Evolutionary conservation across 371 early-diverging fungal genomes (phyloP).

Genomic region (Circinella umbellata): DNA sequence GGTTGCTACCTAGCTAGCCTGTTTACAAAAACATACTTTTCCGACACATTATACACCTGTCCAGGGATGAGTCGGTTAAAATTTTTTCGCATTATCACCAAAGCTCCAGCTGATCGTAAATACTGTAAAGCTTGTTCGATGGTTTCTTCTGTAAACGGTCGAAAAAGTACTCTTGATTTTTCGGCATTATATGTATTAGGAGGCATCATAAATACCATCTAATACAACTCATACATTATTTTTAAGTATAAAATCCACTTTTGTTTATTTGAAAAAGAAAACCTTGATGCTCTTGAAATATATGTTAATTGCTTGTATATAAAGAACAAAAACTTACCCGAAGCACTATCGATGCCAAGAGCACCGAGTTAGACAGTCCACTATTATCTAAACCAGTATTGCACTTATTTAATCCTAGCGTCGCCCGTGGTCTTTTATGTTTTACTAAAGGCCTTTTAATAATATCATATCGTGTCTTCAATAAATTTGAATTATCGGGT

Average conservation of each 20-base stretch:
- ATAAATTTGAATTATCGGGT: not conserved
- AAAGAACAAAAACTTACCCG: constrained; percentile 3
- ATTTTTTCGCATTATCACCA: not conserved
- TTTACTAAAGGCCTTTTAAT: not conserved
- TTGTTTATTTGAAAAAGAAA: too few relatives aligned
- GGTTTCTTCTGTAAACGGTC: not conserved
- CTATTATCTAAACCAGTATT: too few relatives aligned
- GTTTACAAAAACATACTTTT: constrained; percentile 11
- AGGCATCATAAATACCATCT: constrained; percentile 17
- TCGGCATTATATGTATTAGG: constrained; percentile 3
- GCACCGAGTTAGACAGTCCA: not conserved
- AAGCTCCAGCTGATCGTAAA: not conserved
- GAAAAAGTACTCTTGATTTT: constrained; percentile 6
- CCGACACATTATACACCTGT: constrained; percentile 16
- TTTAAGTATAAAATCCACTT: too few relatives aligned
- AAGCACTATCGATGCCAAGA: constrained; percentile 5
- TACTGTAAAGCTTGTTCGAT: constrained; percentile 9
- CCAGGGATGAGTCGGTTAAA: constrained; percentile 13
- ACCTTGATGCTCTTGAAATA: too few relatives aligned
- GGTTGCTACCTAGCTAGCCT: too few relatives aligned
- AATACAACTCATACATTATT: not conserved
- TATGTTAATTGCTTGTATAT: too few relatives aligned
- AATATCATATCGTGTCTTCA: not conserved
- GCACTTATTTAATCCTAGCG: not conserved
- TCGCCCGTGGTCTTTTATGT: not conserved